Base-by-base conservation (phyloP, 2,329 filamentous ascomycete species). In the Pseudogymnoascus sp. region DNA sequence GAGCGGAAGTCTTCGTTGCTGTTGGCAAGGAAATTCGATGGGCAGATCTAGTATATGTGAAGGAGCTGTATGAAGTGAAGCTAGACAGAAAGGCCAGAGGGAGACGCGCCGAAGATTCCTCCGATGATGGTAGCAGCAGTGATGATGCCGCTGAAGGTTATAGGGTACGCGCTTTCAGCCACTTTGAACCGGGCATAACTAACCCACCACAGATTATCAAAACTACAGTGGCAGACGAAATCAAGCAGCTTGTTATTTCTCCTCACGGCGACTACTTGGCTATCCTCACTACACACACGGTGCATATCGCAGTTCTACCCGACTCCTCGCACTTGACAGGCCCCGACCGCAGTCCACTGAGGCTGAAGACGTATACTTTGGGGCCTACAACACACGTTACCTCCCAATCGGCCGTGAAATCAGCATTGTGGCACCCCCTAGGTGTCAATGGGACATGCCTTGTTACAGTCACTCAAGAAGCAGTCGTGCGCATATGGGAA, bases 371-470 rank as follows among this genome's bases (percentile, higher is more conserved):
- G 60, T 95, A 90, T 75, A 93, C 93, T 18, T 80, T 97, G n/a
- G 93, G 93, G 1, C 91, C 92, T 30, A 95, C 91, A 2, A 91
- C 89, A 3, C 93, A 97, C 74, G 91, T 97, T 57, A 87, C 92
- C 58, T 90, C 93, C 53, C 87, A 91, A 66, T 84, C 91, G 6
- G 84, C 90, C 1, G 80, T 99, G 61, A 86, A 87, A 20, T 90
- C 91, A 1, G 89, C 87, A 3, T 69, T 97, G 62, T 99, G 94
- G 93, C 94, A 99, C 75, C 94, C 94, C 1, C 78, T 97, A 0
- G 92, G 92, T 1, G 86, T 93, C 9, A 84, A 88, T 64, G 89
- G 89, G 33, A 86, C 85, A 20, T 91, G 90, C 60, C 76, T 99
- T 33, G 88, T 97, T 18, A 97, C 94, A 0, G 82, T 97, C 41